Percentiles rank a stretch among this genome's conserved stretches.
Conservation (phyloP, 2,329 filamentous ascomycete species). For the Neoscytalidium dimidiatum region DNA sequence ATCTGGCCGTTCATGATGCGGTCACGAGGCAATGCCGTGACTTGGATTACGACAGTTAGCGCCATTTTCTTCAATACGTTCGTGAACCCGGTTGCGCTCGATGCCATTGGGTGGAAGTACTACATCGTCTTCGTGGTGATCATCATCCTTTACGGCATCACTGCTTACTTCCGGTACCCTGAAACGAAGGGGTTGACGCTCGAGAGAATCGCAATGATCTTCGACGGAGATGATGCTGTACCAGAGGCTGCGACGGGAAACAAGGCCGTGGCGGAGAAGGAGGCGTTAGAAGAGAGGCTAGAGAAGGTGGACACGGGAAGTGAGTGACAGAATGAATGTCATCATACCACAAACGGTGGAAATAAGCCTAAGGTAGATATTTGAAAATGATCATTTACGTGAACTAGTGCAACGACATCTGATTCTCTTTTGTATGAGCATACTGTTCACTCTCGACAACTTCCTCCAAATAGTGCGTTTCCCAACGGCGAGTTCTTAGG, state of each 20-base stretch:
- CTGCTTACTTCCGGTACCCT: conserved; percentile 30
- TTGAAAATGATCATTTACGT: too few species aligned
- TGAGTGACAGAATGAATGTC: not conserved
- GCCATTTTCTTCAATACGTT: conserved; percentile 48
- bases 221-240: conserved; percentile 25
- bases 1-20: conserved; percentile 50
- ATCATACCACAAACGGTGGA: too few species aligned
- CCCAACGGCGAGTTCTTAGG: too few species aligned
- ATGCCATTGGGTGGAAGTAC: conserved; percentile 44
- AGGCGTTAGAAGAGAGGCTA: not conserved
- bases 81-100: conserved; percentile 47
- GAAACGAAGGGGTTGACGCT: conserved; percentile 30
- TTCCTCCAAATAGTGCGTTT: too few species aligned
- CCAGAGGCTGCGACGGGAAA: conserved; percentile 32
- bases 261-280: not conserved
- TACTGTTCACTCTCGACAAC: too few species aligned
- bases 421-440: too few species aligned
- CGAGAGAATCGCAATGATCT: conserved; percentile 29
- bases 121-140: conserved; percentile 38
- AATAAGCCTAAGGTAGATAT: too few species aligned
- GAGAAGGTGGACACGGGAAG: not conserved
- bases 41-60: conserved; percentile 48
- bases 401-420: too few species aligned
- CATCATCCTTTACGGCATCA: conserved; percentile 18
- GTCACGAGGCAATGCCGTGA: conserved; percentile 46